Base-by-base conservation (phyloP, 192 early-diverging fungal species). In the Coemansia sp. region DNA sequence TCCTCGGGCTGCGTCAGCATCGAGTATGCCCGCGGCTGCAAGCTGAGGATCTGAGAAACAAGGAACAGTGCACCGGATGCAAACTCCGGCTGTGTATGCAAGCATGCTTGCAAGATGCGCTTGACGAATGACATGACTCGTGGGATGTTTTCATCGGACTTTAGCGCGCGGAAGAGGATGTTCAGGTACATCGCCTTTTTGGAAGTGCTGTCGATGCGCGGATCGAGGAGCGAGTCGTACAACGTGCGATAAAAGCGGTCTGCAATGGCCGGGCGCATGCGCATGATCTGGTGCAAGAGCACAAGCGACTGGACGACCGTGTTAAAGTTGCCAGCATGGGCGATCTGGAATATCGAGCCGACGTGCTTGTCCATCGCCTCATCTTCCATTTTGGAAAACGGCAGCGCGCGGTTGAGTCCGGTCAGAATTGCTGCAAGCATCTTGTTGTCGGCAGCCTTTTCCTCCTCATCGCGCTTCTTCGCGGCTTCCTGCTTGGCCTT, bases 141-240 rank as follows among this genome's bases (percentile, higher is more conserved):
- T 7, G 76, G 66, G 16, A 85, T 70, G 53, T 84, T 82, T 6
- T 77, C 65, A 70, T 99, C 97, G 35, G 87, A 80, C 64, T 87
- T 89, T 5, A 99, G 75, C 20, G 94, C 89, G 51, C 90, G 87
- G 84, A 85, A 95, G 6, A 99, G 77, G 18, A 99, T 80, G 71
- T 99, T 99, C 49, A 97, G 85, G 72, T 94, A 97, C 84, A 95
- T 87, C 23, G 94, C 92, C 64, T 95, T 94, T 77, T 95, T 95
- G 18, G 93, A 94, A 13, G 89, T 84, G 35, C 77, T 70, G 35
- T 73, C 79, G 20, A 97, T 73, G 26, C 95, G 87, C 26, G 87
- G 85, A 64, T 99, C 94, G 30, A 96, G 71, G 35, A 99, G 74
- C 26, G 94, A 90, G 55, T 90, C 92, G 77, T 97, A 97, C 8